phyloP scores from a whole-genome alignment of 805 yeast species.

The Dipodascopsis tothii region DNA sequence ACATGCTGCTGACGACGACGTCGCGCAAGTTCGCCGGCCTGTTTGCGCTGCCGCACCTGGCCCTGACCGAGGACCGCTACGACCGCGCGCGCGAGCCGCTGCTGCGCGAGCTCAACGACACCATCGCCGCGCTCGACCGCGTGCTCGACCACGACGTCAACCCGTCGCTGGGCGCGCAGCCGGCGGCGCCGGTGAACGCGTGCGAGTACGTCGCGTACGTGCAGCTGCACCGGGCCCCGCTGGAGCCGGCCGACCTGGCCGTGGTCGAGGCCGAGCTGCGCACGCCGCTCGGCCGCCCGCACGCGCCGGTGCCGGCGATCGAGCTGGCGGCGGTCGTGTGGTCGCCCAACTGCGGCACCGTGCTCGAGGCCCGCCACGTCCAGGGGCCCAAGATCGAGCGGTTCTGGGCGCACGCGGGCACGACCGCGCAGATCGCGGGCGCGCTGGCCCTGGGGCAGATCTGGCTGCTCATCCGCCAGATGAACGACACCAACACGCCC shows the following conservation, averaged over 20 bases:
- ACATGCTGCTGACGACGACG: conserved; percentile 27
- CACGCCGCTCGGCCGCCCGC: conserved; percentile 75
- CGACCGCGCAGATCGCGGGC: conserved; percentile 33
- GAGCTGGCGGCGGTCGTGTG: conserved; percentile 55
- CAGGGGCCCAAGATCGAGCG: conserved; percentile 55
- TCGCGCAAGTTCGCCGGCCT: conserved; percentile 24
- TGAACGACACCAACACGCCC: conserved; percentile 67
- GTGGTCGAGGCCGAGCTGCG: conserved; percentile 64
- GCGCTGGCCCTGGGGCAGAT: conserved; percentile 47
- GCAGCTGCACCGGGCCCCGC: conserved; percentile 58
- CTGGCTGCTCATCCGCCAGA: conserved; percentile 55
- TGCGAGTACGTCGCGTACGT: conserved; percentile 70
- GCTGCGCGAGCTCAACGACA: conserved; percentile 40
- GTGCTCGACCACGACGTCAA: conserved; percentile 28
- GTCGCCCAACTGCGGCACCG: conserved; percentile 83
- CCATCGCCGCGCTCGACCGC: conserved; percentile 40
- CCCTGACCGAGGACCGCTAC: conserved; percentile 57
- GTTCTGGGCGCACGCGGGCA: conserved; percentile 34
- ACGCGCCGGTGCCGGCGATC: conserved; percentile 50
- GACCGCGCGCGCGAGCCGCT: conserved; percentile 56
- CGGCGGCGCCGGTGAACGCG: conserved; percentile 29
- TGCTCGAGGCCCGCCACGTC: conserved; percentile 36
- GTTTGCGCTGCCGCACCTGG: conserved; percentile 34
- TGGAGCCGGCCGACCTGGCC: conserved; percentile 45
- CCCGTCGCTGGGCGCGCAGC: conserved; percentile 29